These are phyloP conservation scores for Atractiella rhizophila DNA, from an alignment of 768 basidiomycete species.

Conservation along the genomic window DNA sequence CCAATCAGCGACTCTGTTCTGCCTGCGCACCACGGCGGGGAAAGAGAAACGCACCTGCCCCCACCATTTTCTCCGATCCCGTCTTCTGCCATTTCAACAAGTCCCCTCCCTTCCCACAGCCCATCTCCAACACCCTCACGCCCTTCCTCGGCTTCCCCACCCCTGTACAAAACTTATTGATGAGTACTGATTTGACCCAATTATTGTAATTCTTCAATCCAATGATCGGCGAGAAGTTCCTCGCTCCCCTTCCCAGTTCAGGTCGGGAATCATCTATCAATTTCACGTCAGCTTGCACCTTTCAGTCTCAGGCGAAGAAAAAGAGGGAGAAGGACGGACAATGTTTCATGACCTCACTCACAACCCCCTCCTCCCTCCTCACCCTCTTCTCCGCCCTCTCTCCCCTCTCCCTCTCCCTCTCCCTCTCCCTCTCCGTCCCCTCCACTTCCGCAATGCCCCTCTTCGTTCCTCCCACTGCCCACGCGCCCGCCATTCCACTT, in stretches of 20 bases:
- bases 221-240: slow-evolving; percentile 74
- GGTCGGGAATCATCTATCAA: slow-evolving; percentile 65
- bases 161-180: slow-evolving; percentile 41
- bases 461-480: background rate
- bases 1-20: too few species aligned
- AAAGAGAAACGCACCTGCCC: slow-evolving; percentile 34
- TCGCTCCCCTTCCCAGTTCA: slow-evolving; percentile 62
- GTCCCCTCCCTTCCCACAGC: slow-evolving; percentile 98
- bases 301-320: background rate
- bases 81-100: slow-evolving; percentile 86
- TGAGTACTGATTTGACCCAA: slow-evolving; percentile 95
- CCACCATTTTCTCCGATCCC: slow-evolving; percentile 47
- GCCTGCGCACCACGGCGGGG: too few species aligned
- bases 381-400: background rate
- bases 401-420: background rate
- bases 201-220: slow-evolving; percentile 97
- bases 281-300: background rate
- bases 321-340: background rate
- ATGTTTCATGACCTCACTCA: background rate
- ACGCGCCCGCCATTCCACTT: background rate
- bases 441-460: background rate
- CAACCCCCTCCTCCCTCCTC: too few species aligned
- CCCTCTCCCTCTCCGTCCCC: background rate
- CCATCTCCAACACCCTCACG: slow-evolving; percentile 57
- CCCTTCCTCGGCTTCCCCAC: slow-evolving; percentile 16